A percentile compares a stretch with the other conserved stretches of the same genome.
Evolutionary conservation across 2,329 filamentous ascomycete species (phyloP).

Genomic region (Arthroderma uncinatum): DNA sequence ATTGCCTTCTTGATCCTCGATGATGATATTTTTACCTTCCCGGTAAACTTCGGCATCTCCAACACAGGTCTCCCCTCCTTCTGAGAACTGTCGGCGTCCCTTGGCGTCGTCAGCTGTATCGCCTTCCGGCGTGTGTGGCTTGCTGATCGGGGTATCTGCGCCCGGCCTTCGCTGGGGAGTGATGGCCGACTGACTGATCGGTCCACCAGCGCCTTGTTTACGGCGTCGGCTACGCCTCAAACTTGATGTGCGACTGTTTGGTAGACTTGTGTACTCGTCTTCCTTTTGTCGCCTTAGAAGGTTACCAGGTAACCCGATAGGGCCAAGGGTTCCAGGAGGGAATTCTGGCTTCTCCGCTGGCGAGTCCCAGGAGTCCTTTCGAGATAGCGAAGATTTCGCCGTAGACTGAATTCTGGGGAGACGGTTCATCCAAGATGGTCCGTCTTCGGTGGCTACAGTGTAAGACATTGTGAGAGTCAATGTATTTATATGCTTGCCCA

Average conservation of each 20-base stretch:
- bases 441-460: slow-evolving; percentile 77
- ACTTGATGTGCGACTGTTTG: slow-evolving; percentile 47
- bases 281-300: slow-evolving; percentile 70
- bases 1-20: slow-evolving; percentile 80
- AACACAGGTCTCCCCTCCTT: slow-evolving; percentile 21
- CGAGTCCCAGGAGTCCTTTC: slow-evolving; percentile 55
- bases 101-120: background rate
- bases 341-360: slow-evolving; percentile 48
- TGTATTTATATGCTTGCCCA: slow-evolving; percentile 97
- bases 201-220: slow-evolving; percentile 66
- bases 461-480: slow-evolving; percentile 92
- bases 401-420: slow-evolving; percentile 74
- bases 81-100: slow-evolving; percentile 18
- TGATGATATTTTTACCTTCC: slow-evolving; percentile 65
- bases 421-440: slow-evolving; percentile 88
- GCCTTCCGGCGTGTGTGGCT: slow-evolving; percentile 16
- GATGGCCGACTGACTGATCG: slow-evolving; percentile 82
- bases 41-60: slow-evolving; percentile 54
- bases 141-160: slow-evolving; percentile 15
- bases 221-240: slow-evolving; percentile 45
- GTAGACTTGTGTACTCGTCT: slow-evolving; percentile 55
- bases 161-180: slow-evolving; percentile 46
- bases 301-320: slow-evolving; percentile 58
- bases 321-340: slow-evolving; percentile 60
- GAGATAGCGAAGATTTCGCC: slow-evolving; percentile 67